phyloP scores from a whole-genome alignment of 768 basidiomycete species.

The Hebeloma cylindrosporum region DNA sequence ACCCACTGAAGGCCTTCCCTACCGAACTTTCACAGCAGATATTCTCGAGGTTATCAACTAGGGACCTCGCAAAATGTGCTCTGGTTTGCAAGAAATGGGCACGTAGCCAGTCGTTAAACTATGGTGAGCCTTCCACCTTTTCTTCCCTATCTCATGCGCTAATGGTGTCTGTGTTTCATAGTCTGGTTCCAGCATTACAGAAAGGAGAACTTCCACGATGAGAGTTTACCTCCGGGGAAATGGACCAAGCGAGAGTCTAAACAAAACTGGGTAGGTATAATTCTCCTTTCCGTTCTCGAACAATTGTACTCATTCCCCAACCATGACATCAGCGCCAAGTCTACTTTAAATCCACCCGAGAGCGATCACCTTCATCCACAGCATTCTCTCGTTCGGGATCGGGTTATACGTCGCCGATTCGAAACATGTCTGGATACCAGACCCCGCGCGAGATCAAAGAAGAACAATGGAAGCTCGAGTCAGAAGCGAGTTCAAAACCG shows the following conservation, averaged over 20 bases:
- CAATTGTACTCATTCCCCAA: conserved; percentile 9
- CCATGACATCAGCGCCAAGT: conserved; percentile 48
- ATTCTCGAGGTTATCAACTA: conserved; percentile 60
- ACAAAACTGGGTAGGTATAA: conserved; percentile 82
- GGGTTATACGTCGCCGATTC: conserved; percentile 49
- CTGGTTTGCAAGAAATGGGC: conserved; percentile 86
- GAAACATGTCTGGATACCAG: conserved; percentile 58
- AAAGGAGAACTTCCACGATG: conserved; percentile 83
- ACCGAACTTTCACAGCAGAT: conserved; percentile 82
- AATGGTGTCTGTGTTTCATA: conserved; percentile 28
- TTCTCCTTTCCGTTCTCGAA: conserved; percentile 4
- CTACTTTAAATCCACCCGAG: conserved; percentile 42
- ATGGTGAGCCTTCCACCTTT: conserved; percentile 49
- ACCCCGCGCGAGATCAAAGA: conserved; percentile 80
- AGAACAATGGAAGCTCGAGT: conserved; percentile 67
- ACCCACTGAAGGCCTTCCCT: conserved; percentile 71
- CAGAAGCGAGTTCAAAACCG: conserved; percentile 52
- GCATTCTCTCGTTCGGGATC: conserved; percentile 38
- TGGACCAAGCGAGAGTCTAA: conserved; percentile 96
- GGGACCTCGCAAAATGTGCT: conserved; percentile 74
- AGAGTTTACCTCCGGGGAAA: conserved; percentile 74
- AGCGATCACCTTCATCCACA: conserved; percentile 38
- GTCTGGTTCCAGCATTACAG: conserved; percentile 95
- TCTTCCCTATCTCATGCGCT: conserved; percentile 6
- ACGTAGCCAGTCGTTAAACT: conserved; percentile 88